Evolutionary conservation across 495 filamentous ascomycete genomes (phyloP), one percentile per base, ranked within the genome.

Genomic region (Hyaloscypha bicolor): DNA sequence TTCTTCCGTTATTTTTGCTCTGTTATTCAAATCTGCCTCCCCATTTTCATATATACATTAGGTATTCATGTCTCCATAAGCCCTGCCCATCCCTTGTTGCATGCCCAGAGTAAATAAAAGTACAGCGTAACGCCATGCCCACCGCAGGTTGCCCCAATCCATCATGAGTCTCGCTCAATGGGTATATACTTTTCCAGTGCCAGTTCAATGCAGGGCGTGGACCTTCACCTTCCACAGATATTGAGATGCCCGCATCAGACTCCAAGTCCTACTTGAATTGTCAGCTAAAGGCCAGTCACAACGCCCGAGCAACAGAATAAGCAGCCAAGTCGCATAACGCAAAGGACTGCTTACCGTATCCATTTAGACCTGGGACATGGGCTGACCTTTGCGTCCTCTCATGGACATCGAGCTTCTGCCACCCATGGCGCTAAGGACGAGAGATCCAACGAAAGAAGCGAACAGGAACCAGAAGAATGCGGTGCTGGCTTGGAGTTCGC

Each of bases 401-500:
- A 63, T 48, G 2, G 31, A 37, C 11, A 14, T 29, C 4, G 59
- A 53, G 19, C 32, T 74, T 14, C 42, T 3, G 25, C 78, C 79
- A 55, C 78, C 72, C 64, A 91, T 68, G 72, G 80, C 66, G 1
- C 83, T 85, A 48, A 90, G 71, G 55, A 85, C 70, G 22, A 85
- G 66, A 3, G 86, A 86, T 21, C 76, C 85, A 64, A 80, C 78
- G 73, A 82, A 92, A 0, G 86, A 74, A 22, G 81, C 85, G 80
- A 89, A 91, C 62, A 80, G 85, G 77, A 92, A 91, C 87, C 87
- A 92, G 66, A 91, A 81, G 82, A 92, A 92, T 0, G 90, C 88
- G 39, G 76, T 81, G 5, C 83, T 79, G 6, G 90, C 90, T 78
- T 92, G 88, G 9, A 87, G 85, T 74, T 92, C 88, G 51, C 80